Evolutionary conservation across 306 rosid genomes (phyloP), one percentile per base, ranked within the genome.

Genomic region (Fagus crenata): DNA sequence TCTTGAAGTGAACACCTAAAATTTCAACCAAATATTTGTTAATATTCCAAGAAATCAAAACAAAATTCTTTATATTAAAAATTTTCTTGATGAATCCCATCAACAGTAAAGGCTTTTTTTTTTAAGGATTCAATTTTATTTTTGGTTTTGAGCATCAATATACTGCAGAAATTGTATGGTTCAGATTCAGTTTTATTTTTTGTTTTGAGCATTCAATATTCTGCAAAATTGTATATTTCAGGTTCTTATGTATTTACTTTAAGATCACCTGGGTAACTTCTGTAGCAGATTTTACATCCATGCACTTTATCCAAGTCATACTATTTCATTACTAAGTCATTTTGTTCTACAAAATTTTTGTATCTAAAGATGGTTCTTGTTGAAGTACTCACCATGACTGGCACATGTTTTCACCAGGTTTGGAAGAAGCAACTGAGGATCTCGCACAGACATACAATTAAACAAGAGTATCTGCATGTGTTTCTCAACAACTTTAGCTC

Each of bases 391-490:
- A 88, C 98, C 98, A 78, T 92, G 87, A 81, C 86, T 89, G 22
- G 95, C 96, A 81, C 97, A 95, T 18, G 93, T 76, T 86, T 89
- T 87, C 90, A 95, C 79, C 85, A 95, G 89, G 75, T 49, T 82
- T 35, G 97, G 97, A 78, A 95, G 96, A 75, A 95, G 98, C 74
- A 92, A 60, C 74, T 88, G 89, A 54, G 97, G 98, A 85, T 92
- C 93, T 76, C 98, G 86, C 72, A 90, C 96, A 4, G 98, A 77
- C 98, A 95, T 85, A 76, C 98, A 95, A 86, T 95, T 95, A 87
- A 95, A 95, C 83, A 95, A 87, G 80, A 95, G 85, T 81, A 95
- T 90, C 97, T 95, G 90, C 86, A 90, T 43, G 54, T 68, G 63
- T 53, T 71, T 32, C 1, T 49, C 68, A 74, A 63, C 54, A 58